Evolutionary conservation across 129 eudicot genomes (phyloP).

Genomic region (Gnaphalium uliginosum): DNA sequence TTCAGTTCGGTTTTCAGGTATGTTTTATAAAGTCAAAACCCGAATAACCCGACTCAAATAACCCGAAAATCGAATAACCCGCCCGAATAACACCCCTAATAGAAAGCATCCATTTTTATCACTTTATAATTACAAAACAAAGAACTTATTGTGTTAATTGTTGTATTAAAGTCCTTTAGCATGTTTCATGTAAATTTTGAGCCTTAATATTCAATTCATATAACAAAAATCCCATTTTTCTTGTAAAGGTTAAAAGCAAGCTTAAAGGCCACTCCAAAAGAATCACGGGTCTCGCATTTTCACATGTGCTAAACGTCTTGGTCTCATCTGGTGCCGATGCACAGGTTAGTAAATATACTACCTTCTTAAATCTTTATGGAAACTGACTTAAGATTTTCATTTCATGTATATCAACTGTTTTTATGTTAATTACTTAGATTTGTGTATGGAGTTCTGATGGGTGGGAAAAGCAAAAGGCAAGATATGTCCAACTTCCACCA

Average conservation of each 20-base stretch:
- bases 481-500: slow-evolving; percentile 66
- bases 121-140: not conserved
- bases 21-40: too few species aligned
- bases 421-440: slow-evolving; percentile 44
- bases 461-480: slow-evolving; percentile 79
- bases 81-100: too few species aligned
- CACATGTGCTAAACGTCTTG: slow-evolving; percentile 67
- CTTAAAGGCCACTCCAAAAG: slow-evolving; percentile 89
- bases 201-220: not conserved
- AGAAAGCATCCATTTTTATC: not conserved
- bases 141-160: not conserved
- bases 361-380: slow-evolving; percentile 6
- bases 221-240: not conserved
- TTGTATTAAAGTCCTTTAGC: not conserved
- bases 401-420: not conserved
- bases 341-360: slow-evolving; percentile 52
- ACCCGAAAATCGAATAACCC: too few species aligned
- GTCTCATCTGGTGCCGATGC: slow-evolving; percentile 98
- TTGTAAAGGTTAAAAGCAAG: slow-evolving; percentile 87
- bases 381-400: not conserved
- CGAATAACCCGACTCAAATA: too few species aligned
- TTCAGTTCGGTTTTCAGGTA: too few species aligned
- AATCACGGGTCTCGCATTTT: slow-evolving; percentile 90
- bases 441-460: slow-evolving; percentile 89
- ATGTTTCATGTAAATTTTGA: not conserved